A percentile compares a stretch with the other conserved stretches of the same genome.
Evolutionary conservation across 495 filamentous ascomycete genomes (phyloP).

Genomic region (Aspergillus homomorphus): DNA sequence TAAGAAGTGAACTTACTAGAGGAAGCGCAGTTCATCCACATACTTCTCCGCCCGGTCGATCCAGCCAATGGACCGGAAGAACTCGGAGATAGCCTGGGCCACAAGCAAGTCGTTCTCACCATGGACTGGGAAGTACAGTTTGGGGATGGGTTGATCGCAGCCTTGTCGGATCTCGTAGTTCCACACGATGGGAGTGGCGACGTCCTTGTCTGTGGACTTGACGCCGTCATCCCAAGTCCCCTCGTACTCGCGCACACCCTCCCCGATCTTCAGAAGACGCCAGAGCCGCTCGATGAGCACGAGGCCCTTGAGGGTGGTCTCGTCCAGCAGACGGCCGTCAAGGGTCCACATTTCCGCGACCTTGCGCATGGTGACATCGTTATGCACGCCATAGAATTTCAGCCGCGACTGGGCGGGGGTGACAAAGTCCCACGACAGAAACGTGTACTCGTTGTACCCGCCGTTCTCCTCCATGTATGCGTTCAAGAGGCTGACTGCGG

Average conservation of each 20-base stretch:
- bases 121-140: conserved; percentile 19
- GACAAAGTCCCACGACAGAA: conserved; percentile 2
- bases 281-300: background rate
- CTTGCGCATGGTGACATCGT: background rate
- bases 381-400: background rate
- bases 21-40: background rate
- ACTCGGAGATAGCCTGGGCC: conserved; percentile 5
- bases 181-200: conserved; percentile 14
- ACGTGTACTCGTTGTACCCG: background rate
- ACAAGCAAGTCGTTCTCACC: conserved; percentile 12
- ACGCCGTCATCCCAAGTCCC: too few species aligned
- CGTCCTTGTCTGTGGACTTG: too few species aligned
- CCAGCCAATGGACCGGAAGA: conserved; percentile 1
- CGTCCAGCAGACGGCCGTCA: background rate
- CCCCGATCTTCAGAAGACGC: background rate
- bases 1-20: background rate
- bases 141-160: conserved; percentile 1
- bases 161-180: conserved; percentile 17
- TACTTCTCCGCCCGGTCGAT: background rate
- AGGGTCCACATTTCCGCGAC: background rate
- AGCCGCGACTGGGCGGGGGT: background rate
- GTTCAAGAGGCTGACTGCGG: conserved; percentile 9
- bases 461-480: conserved; percentile 3
- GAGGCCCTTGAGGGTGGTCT: background rate
- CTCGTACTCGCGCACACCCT: too few species aligned